Evolutionary conservation across 768 basidiomycete species (phyloP).

Genomic region (Termitomyces sp.): DNA sequence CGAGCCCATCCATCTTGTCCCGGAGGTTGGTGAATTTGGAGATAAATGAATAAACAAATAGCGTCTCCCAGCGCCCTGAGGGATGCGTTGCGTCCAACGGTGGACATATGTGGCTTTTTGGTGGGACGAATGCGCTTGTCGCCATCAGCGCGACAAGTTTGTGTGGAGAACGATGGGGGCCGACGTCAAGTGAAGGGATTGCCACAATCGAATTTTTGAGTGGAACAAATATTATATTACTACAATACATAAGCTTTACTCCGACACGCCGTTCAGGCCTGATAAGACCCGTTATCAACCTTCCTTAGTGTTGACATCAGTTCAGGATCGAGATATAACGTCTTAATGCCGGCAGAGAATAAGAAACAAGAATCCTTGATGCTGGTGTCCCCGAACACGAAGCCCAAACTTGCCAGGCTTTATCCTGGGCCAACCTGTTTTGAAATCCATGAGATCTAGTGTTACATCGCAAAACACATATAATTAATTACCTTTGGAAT

Average conservation of each 20-base stretch:
- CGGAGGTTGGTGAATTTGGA: slow-evolving; percentile 76
- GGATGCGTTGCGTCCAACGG: slow-evolving; percentile 70
- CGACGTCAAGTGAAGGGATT: slow-evolving; percentile 27
- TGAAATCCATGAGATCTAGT: slow-evolving; percentile 9
- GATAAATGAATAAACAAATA: slow-evolving; percentile 85
- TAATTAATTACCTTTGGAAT: slow-evolving; percentile 74
- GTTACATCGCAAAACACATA: slow-evolving; percentile 3
- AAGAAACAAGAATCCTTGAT: neutral
- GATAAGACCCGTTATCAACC: slow-evolving; percentile 12
- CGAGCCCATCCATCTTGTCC: slow-evolving; percentile 73
- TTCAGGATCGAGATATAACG: neutral
- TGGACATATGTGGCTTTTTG: slow-evolving; percentile 48
- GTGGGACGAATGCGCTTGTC: slow-evolving; percentile 32
- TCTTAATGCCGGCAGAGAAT: slow-evolving; percentile 1
- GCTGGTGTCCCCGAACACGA: slow-evolving; percentile 4
- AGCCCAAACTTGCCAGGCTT: slow-evolving; percentile 26
- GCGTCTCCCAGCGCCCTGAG: slow-evolving; percentile 79
- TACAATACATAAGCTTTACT: slow-evolving; percentile 32
- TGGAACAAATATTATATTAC: slow-evolving; percentile 48
- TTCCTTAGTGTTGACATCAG: neutral
- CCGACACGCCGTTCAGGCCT: slow-evolving; percentile 19
- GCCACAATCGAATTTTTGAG: slow-evolving; percentile 34
- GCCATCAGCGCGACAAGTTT: slow-evolving; percentile 30
- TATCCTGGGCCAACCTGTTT: slow-evolving; percentile 83
- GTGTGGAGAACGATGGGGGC: slow-evolving; percentile 23